A percentile compares a stretch with the other conserved stretches of the same genome.
These are phyloP conservation scores for Fusarium brevicatenulatum DNA, from an alignment of 2,329 filamentous ascomycete genomes.

Conservation along the genomic window DNA sequence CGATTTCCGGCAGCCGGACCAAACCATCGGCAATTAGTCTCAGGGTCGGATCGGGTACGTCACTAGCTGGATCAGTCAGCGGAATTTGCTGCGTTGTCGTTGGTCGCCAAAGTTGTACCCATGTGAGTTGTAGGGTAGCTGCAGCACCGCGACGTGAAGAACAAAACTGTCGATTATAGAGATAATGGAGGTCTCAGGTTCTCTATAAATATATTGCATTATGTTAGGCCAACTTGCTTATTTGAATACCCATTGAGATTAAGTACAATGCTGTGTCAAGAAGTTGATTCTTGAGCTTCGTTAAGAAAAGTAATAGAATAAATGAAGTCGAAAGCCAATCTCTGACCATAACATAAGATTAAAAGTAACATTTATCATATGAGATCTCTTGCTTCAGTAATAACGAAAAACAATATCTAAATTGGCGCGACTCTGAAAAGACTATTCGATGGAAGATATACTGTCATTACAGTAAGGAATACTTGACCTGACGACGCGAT, in stretches of 20 bases:
- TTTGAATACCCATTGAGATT: too few species aligned
- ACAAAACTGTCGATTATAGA: not conserved
- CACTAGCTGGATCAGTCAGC: not conserved
- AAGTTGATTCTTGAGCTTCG: too few species aligned
- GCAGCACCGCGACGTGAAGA: not conserved
- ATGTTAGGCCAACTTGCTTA: too few species aligned
- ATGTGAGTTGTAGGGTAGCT: not conserved
- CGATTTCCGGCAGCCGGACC: not conserved
- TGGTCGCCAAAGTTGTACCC: not conserved
- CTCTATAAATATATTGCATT: rapidly evolving
- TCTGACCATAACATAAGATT: too few species aligned
- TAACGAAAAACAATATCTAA: too few species aligned
- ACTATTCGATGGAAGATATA: rapidly evolving
- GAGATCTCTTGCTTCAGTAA: too few species aligned
- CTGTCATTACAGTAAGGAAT: too few species aligned
- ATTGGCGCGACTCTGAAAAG: rapidly evolving
- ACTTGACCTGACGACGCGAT: not conserved
- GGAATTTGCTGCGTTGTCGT: not conserved
- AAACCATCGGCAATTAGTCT: not conserved
- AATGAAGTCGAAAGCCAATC: too few species aligned
- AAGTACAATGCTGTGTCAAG: too few species aligned
- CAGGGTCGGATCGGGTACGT: not conserved
- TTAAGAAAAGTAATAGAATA: too few species aligned
- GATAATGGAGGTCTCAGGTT: rapidly evolving
- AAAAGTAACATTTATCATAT: too few species aligned